Evolutionary conservation across 768 basidiomycete species (phyloP).

Genomic region (Rhodotorula taiwanensis): DNA sequence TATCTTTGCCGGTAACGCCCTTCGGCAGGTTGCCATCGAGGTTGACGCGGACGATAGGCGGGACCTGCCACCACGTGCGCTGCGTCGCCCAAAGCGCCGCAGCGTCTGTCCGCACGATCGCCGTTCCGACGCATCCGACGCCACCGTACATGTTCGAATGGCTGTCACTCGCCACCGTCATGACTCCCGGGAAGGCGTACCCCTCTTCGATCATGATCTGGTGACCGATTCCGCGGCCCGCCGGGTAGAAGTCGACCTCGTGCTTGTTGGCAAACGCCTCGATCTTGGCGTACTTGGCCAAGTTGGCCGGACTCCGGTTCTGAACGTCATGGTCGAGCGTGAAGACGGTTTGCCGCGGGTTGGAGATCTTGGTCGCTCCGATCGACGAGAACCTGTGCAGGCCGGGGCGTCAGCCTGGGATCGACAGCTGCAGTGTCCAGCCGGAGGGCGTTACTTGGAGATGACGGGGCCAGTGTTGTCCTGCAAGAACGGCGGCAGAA

Average conservation of each 20-base stretch:
- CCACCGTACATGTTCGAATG: slow-evolving; percentile 90
- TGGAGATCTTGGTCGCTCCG: slow-evolving; percentile 73
- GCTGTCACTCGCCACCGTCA: slow-evolving; percentile 60
- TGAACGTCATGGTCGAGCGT: slow-evolving; percentile 98
- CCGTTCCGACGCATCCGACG: slow-evolving; percentile 92
- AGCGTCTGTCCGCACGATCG: slow-evolving; percentile 86
- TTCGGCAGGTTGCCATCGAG: slow-evolving; percentile 69
- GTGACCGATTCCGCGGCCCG: slow-evolving; percentile 95
- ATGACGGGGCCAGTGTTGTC: slow-evolving; percentile 99
- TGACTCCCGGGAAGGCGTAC: slow-evolving; percentile 89
- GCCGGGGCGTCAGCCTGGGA: slow-evolving; percentile 1
- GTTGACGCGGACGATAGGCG: slow-evolving; percentile 91
- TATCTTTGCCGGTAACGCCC: slow-evolving; percentile 95
- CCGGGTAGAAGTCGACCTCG: slow-evolving; percentile 88
- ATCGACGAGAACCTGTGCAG: slow-evolving; percentile 78
- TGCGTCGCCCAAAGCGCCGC: slow-evolving; percentile 97
- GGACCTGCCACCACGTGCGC: slow-evolving; percentile 99
- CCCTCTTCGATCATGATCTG: slow-evolving; percentile 97
- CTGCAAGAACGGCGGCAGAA: slow-evolving; percentile 32
- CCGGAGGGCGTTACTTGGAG: too few relatives aligned
- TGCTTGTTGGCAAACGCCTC: slow-evolving; percentile 82
- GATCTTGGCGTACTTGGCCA: slow-evolving; percentile 83
- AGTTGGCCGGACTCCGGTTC: slow-evolving; percentile 80
- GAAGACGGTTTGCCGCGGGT: slow-evolving; percentile 81
- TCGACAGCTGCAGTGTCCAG: too few relatives aligned